A percentile compares a stretch with the other conserved stretches of the same genome.
These are phyloP conservation scores for Nakazawaea ishiwadae DNA, from an alignment of 805 yeast species.

Conservation along the genomic window DNA sequence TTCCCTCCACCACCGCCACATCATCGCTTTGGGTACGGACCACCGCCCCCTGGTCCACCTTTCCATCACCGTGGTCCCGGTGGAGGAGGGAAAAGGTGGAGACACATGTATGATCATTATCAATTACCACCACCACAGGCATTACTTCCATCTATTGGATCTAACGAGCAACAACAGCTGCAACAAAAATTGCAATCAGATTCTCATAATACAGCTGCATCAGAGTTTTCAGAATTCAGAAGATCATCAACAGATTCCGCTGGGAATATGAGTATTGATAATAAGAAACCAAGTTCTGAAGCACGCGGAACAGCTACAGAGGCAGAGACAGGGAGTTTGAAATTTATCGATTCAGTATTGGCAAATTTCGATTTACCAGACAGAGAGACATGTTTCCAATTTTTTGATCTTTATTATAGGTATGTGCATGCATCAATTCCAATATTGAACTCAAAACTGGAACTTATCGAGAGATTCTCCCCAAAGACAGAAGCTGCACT, in stretches of 20 bases:
- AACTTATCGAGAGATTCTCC: constrained; percentile 25
- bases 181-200: background rate
- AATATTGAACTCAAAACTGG: constrained; percentile 29
- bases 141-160: constrained; percentile 8
- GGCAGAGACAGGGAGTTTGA: background rate
- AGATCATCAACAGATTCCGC: background rate
- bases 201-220: background rate
- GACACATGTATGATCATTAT: constrained; percentile 2
- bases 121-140: constrained; percentile 17
- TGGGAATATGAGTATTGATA: background rate
- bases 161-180: too few relatives aligned
- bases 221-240: background rate
- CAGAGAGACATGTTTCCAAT: constrained; percentile 25
- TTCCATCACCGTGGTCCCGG: constrained; percentile 14
- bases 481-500: constrained; percentile 23
- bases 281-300: background rate
- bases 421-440: constrained; percentile 35
- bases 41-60: constrained; percentile 13
- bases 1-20: constrained; percentile 14
- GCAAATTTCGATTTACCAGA: constrained; percentile 31
- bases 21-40: constrained; percentile 7
- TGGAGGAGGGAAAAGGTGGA: constrained; percentile 3
- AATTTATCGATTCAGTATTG: constrained; percentile 25
- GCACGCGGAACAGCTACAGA: too few relatives aligned
- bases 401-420: constrained; percentile 35